Conservation (phyloP, 139 green algal genomes). For the Chlamydomonas schloesseri region DNA sequence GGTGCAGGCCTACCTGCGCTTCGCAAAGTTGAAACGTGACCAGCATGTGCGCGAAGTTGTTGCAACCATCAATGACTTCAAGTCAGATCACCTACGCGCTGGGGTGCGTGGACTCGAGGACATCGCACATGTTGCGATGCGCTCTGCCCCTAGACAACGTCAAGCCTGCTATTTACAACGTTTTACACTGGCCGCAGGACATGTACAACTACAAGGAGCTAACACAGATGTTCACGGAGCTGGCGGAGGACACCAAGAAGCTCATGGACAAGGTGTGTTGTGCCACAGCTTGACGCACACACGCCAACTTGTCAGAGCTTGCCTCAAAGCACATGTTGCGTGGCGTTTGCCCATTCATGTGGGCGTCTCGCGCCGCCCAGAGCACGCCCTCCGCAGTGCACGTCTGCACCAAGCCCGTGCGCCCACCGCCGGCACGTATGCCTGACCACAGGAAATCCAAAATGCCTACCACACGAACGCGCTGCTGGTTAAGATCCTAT, state of each 20-base stretch:
- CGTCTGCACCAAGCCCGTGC: too few species aligned
- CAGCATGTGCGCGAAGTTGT: conserved; percentile 62
- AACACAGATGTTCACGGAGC: conserved; percentile 32
- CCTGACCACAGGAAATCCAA: conserved; percentile 54
- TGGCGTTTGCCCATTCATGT: too few species aligned
- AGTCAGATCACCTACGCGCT: conserved; percentile 38
- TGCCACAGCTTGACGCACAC: too few species aligned
- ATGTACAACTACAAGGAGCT: conserved; percentile 66
- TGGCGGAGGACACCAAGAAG: conserved; percentile 29
- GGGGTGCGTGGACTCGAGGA: conserved; percentile 43
- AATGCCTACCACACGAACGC: conserved; percentile 62
- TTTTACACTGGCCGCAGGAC: conserved; percentile 45
- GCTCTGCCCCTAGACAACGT: too few species aligned
- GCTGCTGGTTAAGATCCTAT: conserved; percentile 62
- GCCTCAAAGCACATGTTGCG: too few species aligned
- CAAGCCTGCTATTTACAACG: too few species aligned
- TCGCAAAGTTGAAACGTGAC: conserved; percentile 68
- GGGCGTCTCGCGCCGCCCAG: too few species aligned
- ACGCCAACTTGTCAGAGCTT: too few species aligned
- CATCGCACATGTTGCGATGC: too few species aligned
- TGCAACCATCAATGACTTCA: conserved; percentile 54
- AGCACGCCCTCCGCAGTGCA: too few species aligned
- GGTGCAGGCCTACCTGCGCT: conserved; percentile 66
- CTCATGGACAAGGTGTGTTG: conserved; percentile 65
- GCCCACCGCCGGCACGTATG: too few species aligned